Evolutionary conservation across 164 flowering plant genomes (phyloP).

Genomic region (Akebia trifoliata): DNA sequence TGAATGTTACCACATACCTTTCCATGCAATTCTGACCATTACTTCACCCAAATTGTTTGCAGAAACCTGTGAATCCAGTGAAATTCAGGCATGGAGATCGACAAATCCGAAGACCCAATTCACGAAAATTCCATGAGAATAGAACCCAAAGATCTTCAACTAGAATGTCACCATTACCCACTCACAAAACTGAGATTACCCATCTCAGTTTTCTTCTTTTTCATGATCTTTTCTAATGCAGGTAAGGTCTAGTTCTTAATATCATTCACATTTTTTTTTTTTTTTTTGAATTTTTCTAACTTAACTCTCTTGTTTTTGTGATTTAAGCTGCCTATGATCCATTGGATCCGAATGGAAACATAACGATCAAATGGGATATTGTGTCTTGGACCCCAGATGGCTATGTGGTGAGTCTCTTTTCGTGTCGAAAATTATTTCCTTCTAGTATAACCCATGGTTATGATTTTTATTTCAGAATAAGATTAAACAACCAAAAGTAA

Average conservation of each 20-base stretch:
- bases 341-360: conserved; percentile 54
- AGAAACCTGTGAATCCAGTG: neutral
- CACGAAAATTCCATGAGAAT: conserved; percentile 1
- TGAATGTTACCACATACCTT: conserved; percentile 2
- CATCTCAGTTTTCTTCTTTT: conserved; percentile 19
- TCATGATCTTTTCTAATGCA: conserved; percentile 28
- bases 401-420: conserved; percentile 41
- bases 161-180: neutral
- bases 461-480: neutral
- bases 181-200: conserved; percentile 25
- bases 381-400: conserved; percentile 64
- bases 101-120: conserved; percentile 3
- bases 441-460: neutral
- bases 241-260: conserved; percentile 22
- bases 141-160: neutral
- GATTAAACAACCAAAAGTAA: neutral
- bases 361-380: conserved; percentile 59
- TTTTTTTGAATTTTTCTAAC: neutral
- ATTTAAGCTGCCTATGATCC: conserved; percentile 47
- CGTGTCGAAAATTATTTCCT: neutral
- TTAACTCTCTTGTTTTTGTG: neutral
- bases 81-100: conserved; percentile 9
- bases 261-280: neutral
- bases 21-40: neutral
- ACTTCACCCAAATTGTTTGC: neutral